These are phyloP conservation scores for Xylaria longipes DNA, from an alignment of 495 filamentous ascomycete species.

Conservation along the genomic window DNA sequence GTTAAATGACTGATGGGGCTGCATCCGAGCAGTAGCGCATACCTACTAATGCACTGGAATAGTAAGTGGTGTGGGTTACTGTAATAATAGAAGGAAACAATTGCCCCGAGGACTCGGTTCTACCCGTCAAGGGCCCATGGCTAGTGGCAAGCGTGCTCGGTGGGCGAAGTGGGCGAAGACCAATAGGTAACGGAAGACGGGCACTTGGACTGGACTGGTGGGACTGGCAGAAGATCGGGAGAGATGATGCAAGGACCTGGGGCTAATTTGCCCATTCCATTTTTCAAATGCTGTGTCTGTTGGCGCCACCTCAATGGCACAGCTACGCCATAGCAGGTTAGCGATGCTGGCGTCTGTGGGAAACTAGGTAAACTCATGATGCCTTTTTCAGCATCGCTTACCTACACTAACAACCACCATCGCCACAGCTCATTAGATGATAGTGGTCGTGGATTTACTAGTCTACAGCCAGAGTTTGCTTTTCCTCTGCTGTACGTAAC, in stretches of 20 bases:
- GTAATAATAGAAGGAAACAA: neutral
- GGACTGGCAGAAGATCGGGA: neutral
- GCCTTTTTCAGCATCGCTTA: conserved; percentile 10
- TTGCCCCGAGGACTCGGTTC: conserved; percentile 21
- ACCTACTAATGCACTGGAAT: too few relatives aligned
- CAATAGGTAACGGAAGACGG: neutral
- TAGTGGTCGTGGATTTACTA: neutral
- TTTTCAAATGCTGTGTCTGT: neutral
- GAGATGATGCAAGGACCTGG: neutral
- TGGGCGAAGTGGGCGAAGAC: conserved; percentile 1
- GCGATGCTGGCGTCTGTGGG: neutral
- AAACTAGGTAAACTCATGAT: neutral
- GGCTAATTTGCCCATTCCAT: conserved; percentile 9
- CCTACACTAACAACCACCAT: conserved; percentile 5
- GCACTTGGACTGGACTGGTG: neutral
- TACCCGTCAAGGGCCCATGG: conserved; percentile 15
- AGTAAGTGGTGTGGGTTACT: neutral
- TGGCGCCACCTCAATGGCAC: neutral
- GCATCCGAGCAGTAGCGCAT: neutral
- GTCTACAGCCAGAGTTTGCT: neutral
- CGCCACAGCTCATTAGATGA: neutral
- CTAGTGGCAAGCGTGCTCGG: conserved; percentile 19
- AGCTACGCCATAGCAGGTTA: neutral
- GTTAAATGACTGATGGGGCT: neutral
- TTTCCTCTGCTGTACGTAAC: neutral